Evolutionary conservation across 768 basidiomycete genomes (phyloP), one percentile per base, ranked within the genome.

Genomic region (Macrolepiota albuminosa): DNA sequence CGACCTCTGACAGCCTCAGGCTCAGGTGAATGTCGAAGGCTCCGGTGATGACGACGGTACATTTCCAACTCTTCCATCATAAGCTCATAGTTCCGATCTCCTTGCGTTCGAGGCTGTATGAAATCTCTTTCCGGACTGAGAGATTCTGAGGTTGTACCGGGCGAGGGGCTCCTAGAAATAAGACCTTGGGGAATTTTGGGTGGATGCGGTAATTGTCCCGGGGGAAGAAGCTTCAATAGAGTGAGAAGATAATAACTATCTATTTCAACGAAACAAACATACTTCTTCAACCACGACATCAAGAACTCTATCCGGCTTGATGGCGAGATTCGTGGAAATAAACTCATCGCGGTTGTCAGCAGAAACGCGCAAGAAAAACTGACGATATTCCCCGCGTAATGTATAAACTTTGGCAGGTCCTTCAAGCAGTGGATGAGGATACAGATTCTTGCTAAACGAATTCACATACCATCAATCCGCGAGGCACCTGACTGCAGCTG

Each of bases 391-490:
- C 34, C 87, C 87, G 31, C 88, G 82, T 69, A 83, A 72, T 2
- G 83, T 83, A 63, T 82, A 90, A 33, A 85, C 84, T 67, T 80
- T 84, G 31, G 87, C 87, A 11, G 84, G 83, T n/a, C 87, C 87
- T 88, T 34, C 37, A 39, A 54, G 48, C 14, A 36, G 57, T 37
- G 39, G 39, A 60, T 61, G 63, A 61, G 59, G 18, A 56, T 33
- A 56, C 26, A 11, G 7, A 24, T 21, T 29, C 45, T 51, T 36
- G 60, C 37, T 16, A 58, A 40, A 40, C 49, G 31, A 37, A 51
- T 37, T n/a, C 9, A 61, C 66, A 49, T 56, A 87, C 89, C 89
- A 69, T 91, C 89, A 55, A 91, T 85, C 61, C 87, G 77, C 11
- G 85, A 81, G 11, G 88, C 84, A 29, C 84, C 77, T 0, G 69